Base-by-base conservation (phyloP, 2,329 filamentous ascomycete species). In the Fusarium sarcochroum region DNA sequence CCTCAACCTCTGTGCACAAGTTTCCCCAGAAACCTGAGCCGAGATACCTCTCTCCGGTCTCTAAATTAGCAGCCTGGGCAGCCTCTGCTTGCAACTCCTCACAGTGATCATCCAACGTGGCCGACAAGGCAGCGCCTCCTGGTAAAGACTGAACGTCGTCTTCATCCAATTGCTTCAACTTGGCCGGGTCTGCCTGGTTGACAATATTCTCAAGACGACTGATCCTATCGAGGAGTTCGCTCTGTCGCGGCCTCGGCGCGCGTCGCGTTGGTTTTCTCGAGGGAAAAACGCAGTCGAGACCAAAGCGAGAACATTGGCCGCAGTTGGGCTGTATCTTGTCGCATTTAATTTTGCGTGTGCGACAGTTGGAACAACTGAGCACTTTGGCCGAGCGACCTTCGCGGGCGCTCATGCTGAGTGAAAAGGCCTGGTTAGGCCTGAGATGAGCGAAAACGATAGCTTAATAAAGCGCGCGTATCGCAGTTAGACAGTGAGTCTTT, bases 301-400 rank as follows among this genome's bases (percentile, higher is more conserved):
- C 75, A 37, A 81, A 79, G 49, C 82, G 84, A 21, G 81, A 71
- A 72, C 88, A 90, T 57, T 85, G 84, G 8, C 78, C 75, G 73
- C 89, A 90, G 25, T 63, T 45, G 7, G 88, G 88, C 62, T 84
- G 80, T 35, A 80, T 78, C 66, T 86, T 84, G 72, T 88, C 83
- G 76, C 88, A 90, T 68, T 86, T 89, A 44, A 90, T 80, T 73
- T 90, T 90, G 64, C 87, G 84, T 64, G 87, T 85, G 61, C 90
- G 87, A 70, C 89, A 92, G n/a, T 83, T 82, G 7, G 87, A 81
- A 73, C 90, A 91, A 37, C 81, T 83, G 46, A 85, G 75, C n/a
- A 80, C 78, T 60, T 81, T 80, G 44, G 66, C 61, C 1, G 62
- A 60, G n/a, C 50, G 61, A 38, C 54, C 64, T 52, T 68, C 62